Conservation (phyloP, 2,329 filamentous ascomycete species). For the Ophiostoma novo-ulmi region DNA sequence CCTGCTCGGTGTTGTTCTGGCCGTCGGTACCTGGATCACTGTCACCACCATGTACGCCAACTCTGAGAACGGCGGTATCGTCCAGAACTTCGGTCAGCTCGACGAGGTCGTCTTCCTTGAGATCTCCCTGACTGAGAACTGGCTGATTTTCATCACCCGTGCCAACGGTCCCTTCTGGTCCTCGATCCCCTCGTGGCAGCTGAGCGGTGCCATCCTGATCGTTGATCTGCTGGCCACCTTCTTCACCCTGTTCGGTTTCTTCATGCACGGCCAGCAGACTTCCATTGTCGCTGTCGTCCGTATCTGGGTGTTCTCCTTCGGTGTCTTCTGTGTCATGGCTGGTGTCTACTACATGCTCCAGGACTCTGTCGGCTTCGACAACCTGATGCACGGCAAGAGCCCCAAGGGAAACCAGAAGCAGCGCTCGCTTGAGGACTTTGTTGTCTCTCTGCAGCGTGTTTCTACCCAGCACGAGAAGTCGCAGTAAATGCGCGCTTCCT, state of each 20-base stretch:
- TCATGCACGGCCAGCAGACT: constrained; percentile 57
- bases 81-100: constrained; percentile 79
- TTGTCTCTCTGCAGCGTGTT: constrained; percentile 83
- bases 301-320: constrained; percentile 88
- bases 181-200: constrained; percentile 80
- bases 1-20: constrained; percentile 73
- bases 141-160: constrained; percentile 94
- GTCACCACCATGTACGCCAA: constrained; percentile 76
- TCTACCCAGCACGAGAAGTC: constrained; percentile 90
- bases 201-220: constrained; percentile 68
- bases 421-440: constrained; percentile 81
- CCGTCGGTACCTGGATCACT: constrained; percentile 81
- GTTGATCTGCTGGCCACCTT: constrained; percentile 81
- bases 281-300: constrained; percentile 79
- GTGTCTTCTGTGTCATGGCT: constrained; percentile 74
- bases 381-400: constrained; percentile 87
- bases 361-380: constrained; percentile 76
- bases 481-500: constrained; percentile 46
- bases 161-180: constrained; percentile 91
- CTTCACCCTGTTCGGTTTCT: constrained; percentile 83
- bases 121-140: constrained; percentile 88
- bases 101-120: constrained; percentile 84
- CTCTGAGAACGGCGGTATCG: constrained; percentile 70
- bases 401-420: constrained; percentile 78
- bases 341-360: constrained; percentile 73